Conservation (phyloP, 2,329 filamentous ascomycete species). For the Camillea tinctor region DNA sequence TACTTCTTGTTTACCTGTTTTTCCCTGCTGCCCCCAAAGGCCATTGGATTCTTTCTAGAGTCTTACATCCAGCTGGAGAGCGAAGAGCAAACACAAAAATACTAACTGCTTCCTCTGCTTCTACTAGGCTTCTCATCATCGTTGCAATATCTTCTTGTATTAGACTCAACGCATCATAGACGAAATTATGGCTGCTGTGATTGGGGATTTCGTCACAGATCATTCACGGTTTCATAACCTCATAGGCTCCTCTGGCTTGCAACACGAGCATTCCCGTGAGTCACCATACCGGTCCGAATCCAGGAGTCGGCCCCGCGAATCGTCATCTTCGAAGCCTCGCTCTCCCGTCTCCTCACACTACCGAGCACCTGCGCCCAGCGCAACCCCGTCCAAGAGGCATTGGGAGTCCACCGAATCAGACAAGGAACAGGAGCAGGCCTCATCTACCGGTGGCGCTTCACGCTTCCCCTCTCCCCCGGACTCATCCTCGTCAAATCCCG, state of each 20-base stretch:
- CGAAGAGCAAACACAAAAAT: constrained; percentile 4
- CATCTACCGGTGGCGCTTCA: constrained; percentile 41
- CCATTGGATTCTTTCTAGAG: neutral
- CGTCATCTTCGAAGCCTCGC: constrained; percentile 21
- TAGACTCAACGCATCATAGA: neutral
- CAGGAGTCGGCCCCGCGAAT: constrained; percentile 33
- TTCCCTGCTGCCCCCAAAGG: constrained; percentile 13
- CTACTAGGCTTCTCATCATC: constrained; percentile 1
- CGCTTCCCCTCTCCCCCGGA: constrained; percentile 55
- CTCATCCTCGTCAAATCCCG: constrained; percentile 49
- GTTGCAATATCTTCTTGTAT: neutral
- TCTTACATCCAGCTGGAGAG: constrained; percentile 1
- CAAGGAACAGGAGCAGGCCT: constrained; percentile 25
- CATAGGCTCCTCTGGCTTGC: constrained; percentile 53
- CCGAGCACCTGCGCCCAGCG: constrained; percentile 20
- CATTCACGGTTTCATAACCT: constrained; percentile 69
- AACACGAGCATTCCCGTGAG: constrained; percentile 49
- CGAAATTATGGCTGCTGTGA: constrained; percentile 62
- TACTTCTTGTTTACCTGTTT: constrained; percentile 22
- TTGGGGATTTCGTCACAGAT: constrained; percentile 73
- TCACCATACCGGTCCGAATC: constrained; percentile 38
- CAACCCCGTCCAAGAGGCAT: constrained; percentile 30
- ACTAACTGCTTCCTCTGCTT: constrained; percentile 1
- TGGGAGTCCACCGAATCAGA: constrained; percentile 28
- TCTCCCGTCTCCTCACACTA: constrained; percentile 26